phyloP scores from a whole-genome alignment of 768 basidiomycete species.

The Leucosporidium scottii region DNA sequence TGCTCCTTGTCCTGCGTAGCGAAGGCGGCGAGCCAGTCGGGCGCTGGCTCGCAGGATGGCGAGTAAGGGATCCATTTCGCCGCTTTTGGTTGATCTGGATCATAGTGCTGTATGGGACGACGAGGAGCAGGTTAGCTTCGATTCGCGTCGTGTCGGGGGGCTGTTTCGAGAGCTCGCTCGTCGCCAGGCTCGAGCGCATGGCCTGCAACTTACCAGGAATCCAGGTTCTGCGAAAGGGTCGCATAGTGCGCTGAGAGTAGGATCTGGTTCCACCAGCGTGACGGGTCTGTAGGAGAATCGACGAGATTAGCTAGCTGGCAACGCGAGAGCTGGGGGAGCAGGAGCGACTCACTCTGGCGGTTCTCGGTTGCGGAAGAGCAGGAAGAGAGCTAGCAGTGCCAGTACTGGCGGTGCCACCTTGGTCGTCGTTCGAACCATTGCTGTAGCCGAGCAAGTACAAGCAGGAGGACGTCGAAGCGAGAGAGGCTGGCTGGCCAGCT shows the following conservation, averaged over 20 bases:
- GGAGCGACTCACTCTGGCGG: neutral
- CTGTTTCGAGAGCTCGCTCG: no score
- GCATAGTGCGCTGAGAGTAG: slow-evolving; percentile 5
- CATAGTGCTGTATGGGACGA: slow-evolving; percentile 12
- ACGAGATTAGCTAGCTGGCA: neutral
- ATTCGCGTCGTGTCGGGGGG: neutral
- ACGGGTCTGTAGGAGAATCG: neutral
- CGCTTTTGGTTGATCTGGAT: slow-evolving; percentile 6
- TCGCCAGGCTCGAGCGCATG: neutral
- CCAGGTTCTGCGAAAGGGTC: slow-evolving; percentile 33
- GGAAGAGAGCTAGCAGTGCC: neutral
- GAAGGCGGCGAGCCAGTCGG: slow-evolving; percentile 29
- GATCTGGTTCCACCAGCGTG: neutral
- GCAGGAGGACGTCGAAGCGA: neutral
- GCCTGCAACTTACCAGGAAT: slow-evolving; percentile 19
- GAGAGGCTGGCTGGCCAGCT: no score
- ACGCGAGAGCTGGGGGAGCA: neutral
- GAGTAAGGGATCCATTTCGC: slow-evolving; percentile 31
- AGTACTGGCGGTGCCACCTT: neutral
- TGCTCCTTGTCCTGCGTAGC: slow-evolving; percentile 7
- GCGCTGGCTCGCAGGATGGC: slow-evolving; percentile 30
- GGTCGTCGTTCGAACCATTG: neutral
- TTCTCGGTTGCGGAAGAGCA: neutral
- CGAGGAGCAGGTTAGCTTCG: neutral
- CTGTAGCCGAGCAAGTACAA: neutral